Evolutionary conservation across 768 basidiomycete species (phyloP).

Genomic region (Phanerochaete sordida): DNA sequence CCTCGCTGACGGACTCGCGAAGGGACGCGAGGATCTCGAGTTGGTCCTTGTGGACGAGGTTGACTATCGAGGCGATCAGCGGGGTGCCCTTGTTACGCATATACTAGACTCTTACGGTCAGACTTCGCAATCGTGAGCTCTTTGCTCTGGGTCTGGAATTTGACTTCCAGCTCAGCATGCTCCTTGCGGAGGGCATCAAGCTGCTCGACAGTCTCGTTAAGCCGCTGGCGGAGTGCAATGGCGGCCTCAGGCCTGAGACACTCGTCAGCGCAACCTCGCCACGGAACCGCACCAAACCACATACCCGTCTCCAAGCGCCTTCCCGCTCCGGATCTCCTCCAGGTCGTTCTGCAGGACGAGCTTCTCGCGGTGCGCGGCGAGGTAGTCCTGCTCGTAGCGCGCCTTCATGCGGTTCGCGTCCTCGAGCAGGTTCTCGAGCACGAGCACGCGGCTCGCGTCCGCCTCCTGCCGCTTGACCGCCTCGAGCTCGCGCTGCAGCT

Average conservation of each 20-base stretch:
- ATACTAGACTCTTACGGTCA: slow-evolving; percentile 53
- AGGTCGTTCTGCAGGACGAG: slow-evolving; percentile 75
- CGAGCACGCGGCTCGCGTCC: slow-evolving; percentile 71
- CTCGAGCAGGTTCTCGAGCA: slow-evolving; percentile 88
- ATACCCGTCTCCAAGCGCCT: slow-evolving; percentile 77
- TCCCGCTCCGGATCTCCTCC: slow-evolving; percentile 89
- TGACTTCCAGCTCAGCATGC: slow-evolving; percentile 69
- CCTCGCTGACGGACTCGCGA: slow-evolving; percentile 85
- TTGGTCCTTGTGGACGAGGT: slow-evolving; percentile 90
- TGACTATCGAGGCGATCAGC: slow-evolving; percentile 54
- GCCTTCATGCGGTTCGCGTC: slow-evolving; percentile 90
- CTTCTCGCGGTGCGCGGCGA: slow-evolving; percentile 80
- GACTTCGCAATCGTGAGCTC: slow-evolving; percentile 84
- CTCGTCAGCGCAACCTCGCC: neutral
- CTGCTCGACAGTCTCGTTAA: slow-evolving; percentile 86
- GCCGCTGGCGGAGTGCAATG: slow-evolving; percentile 80
- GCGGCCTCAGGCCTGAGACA: slow-evolving; percentile 71
- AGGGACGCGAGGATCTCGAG: slow-evolving; percentile 83
- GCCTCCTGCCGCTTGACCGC: slow-evolving; percentile 69
- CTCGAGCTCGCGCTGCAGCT: slow-evolving; percentile 77
- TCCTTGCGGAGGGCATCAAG: slow-evolving; percentile 67
- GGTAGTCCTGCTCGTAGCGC: slow-evolving; percentile 85
- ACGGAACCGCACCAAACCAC: slow-evolving; percentile 20
- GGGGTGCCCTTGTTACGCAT: neutral
- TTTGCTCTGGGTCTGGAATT: slow-evolving; percentile 54